Conservation (phyloP, 805 yeast species). For the Ogataea saltuana region DNA sequence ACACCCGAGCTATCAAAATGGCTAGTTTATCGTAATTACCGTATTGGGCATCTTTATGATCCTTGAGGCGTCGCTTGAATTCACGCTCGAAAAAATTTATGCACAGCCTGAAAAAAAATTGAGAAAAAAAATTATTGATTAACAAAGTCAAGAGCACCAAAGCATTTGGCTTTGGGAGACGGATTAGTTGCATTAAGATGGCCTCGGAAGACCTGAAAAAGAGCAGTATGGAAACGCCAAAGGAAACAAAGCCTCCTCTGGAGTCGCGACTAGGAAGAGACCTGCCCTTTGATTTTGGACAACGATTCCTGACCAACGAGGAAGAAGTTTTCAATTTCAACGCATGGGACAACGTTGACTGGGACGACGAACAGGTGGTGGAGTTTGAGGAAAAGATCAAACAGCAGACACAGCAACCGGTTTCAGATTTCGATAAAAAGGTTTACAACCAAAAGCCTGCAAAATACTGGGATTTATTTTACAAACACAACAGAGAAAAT, state of each 20-base stretch:
- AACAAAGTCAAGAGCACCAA: too few relatives aligned
- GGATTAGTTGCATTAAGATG: too few relatives aligned
- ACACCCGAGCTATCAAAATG: too few relatives aligned
- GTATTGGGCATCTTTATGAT: constrained; percentile 21
- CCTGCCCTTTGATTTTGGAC: constrained; percentile 90
- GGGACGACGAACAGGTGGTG: constrained; percentile 86
- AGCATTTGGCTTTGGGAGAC: too few relatives aligned
- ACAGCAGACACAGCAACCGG: constrained; percentile 79
- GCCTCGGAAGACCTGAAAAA: neutral
- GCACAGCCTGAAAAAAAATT: constrained; percentile 18
- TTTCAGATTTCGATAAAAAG: constrained; percentile 80
- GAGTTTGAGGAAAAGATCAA: constrained; percentile 75
- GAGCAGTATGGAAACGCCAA: constrained; percentile 2
- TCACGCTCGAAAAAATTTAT: too few relatives aligned
- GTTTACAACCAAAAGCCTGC: constrained; percentile 85
- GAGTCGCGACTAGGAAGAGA: constrained; percentile 77
- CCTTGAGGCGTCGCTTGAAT: too few relatives aligned
- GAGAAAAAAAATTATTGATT: neutral
- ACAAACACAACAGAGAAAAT: constrained; percentile 85
- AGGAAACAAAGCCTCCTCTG: constrained; percentile 43
- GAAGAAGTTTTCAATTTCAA: constrained; percentile 89
- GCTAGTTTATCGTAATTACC: constrained; percentile 22
- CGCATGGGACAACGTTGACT: constrained; percentile 97
- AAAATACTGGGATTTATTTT: constrained; percentile 92
- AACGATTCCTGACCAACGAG: constrained; percentile 67